Evolutionary conservation across 208 protist species (phyloP).

Genomic region (Balamuthia mandrillaris): DNA sequence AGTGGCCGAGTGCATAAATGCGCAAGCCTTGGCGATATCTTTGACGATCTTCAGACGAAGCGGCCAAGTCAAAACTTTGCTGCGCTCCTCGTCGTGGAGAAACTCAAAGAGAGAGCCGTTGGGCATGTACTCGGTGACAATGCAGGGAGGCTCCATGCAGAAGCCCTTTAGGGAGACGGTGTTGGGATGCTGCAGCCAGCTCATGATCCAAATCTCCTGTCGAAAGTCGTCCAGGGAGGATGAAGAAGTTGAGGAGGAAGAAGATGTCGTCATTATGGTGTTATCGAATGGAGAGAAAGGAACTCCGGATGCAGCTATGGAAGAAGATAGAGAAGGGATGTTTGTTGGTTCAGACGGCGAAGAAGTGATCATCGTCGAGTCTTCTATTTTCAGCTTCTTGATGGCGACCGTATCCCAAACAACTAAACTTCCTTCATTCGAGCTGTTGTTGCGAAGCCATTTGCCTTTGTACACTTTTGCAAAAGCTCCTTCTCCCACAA

Average conservation of each 20-base stretch:
- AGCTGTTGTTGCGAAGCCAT: too few relatives aligned
- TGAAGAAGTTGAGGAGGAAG: too few relatives aligned
- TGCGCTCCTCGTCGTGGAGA: background rate
- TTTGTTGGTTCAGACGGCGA: too few relatives aligned
- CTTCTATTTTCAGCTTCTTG: too few relatives aligned
- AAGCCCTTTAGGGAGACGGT: background rate
- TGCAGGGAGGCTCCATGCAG: background rate
- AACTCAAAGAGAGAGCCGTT: constrained; percentile 12
- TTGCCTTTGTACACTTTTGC: too few relatives aligned
- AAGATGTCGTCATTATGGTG: too few relatives aligned
- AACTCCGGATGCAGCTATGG: too few relatives aligned
- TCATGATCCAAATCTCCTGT: constrained; percentile 33
- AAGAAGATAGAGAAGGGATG: too few relatives aligned
- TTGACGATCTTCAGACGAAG: constrained; percentile 15
- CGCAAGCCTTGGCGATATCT: constrained; percentile 38
- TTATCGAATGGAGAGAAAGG: too few relatives aligned
- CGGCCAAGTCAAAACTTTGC: background rate
- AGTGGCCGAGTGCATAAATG: constrained; percentile 3
- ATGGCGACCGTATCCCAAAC: too few relatives aligned
- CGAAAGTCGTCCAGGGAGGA: constrained; percentile 31
- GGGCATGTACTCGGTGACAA: constrained; percentile 17
- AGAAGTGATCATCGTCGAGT: too few relatives aligned
- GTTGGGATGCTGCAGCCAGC: constrained; percentile 27
- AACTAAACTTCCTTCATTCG: too few relatives aligned
- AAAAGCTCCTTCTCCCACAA: background rate